Evolutionary conservation across 2,329 filamentous ascomycete genomes (phyloP), one percentile per base, ranked within the genome.

Genomic region (Claviceps paspali): DNA sequence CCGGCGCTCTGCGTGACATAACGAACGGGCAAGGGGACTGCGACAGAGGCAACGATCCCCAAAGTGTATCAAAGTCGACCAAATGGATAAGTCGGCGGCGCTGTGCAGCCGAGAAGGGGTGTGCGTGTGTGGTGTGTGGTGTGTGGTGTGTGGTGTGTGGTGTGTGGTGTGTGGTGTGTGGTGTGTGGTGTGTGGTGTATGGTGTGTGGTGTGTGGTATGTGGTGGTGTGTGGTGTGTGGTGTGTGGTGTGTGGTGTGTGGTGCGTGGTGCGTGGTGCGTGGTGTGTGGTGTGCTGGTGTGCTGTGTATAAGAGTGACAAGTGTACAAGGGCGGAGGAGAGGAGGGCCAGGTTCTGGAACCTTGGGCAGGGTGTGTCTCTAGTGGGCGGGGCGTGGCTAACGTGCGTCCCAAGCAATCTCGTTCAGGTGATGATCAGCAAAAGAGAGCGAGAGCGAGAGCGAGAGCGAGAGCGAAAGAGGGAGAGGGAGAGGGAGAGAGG

Each of bases 81-180:
- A 33, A 31, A 45, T 53, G 52, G 52, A 52, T 52, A 52, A 50
- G 46, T 54, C 51, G 53, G 8, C 29, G 29, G 53, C 53, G 52
- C 51, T 51, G 49, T 45, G 49, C 46, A 51, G 52, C 48, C 51
- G 51, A 48, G 45, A 45, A 46, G 50, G 51, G 51, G 51, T 4
- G 31, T 5, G 21, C 47, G 52, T 45, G 46, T 39, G 40, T 45
- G 32, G 23, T 30, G 33, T 32, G 12, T 22, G 21, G 5, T 22
- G 21, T 22, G 21, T 22, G 21, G 21, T 22, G 21, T 22, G 21
- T 8, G 5, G 21, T 22, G 21, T 22, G 21, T 22, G 21, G 5
- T 22, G 21, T 22, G n/a, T n/a, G n/a, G 21, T 22, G 21, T 22
- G 21, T 8, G 5, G 21, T 22, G 21, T 22, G 21, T 22, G 50